Evolutionary conservation across 2,329 filamentous ascomycete species (phyloP), one percentile per base, ranked within the genome.

Genomic region (Exophiala bonariae): DNA sequence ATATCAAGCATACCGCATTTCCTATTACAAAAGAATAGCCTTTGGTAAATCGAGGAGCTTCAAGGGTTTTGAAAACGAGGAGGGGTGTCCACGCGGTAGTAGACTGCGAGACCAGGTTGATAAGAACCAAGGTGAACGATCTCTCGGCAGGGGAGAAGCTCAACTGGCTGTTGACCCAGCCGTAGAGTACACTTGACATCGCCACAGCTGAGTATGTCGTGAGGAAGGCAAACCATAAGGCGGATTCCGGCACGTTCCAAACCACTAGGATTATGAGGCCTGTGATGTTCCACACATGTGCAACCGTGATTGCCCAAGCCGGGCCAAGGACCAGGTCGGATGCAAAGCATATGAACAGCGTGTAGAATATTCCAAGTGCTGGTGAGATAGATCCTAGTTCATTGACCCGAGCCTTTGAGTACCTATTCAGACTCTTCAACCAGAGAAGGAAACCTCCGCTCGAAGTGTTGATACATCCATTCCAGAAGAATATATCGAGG

Each of bases 71-170:
- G 53, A 79, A 82, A 0, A 74, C 71, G 10, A 82, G 57, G 2
- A 81, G 55, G 3, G 72, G 74, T 2, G 76, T 80, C 78, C 78
- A 82, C 0, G 75, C 77, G 0, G 76, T 81, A 1, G 76, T 76
- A 1, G 72, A 79, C 58, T 79, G 77, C 0, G 77, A 68, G n/a
- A 81, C 63, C 0, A 70, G 66, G 38, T 78, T 82, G 51, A 79
- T 74, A 17, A 77, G 58, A 3, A 80, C 71, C 4, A 81, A 59
- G 0, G 70, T 73, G 40, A 80, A 70, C 0, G 76, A 67, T 4
- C 79, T 63, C 48, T 80, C 71, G 1, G 69, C 71, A 0, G 71
- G 70, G 1, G 71, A 71, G 14, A 70, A 65, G 17, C 70, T 68
- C 2, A 80, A 61, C 26, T 72, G 66, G 9, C 67, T 74, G 49